Evolutionary conservation across 805 yeast species (phyloP), one percentile per base, ranked within the genome.

Genomic region (Yarrowia sp.): DNA sequence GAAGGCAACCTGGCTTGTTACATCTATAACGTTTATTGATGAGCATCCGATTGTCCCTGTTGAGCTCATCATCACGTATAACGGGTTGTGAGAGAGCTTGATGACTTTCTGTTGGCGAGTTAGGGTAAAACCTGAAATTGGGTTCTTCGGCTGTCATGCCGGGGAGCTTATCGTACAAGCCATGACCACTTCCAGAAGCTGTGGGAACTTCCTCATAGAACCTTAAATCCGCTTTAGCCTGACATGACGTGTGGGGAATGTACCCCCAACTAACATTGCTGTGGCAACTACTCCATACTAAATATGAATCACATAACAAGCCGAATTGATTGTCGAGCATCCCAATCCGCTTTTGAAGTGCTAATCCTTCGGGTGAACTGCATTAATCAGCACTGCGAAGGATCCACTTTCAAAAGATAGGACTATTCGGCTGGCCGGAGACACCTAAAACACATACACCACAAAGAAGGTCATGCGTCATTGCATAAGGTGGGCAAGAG

Each of bases 391-490:
- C 32, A 26, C 32, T 1, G 11, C 11, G 9, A n/a, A 19, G 43
- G 58, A 53, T 14, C 58, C 43, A 53, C 58, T 53, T 19, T 8
- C 16, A 36, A 53, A 53, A 53, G 58, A 53, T 53, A 38, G 58
- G 58, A 53, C 58, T 53, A 11, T 16, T 53, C 58, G 58, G 58
- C 43, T 53, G 43, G 58, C 58, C 58, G 58, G 58, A 52, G 16
- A 36, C 35, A 38, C 58, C 12, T 11, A 35, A 35, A 49, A 50
- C 41, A 36, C 19, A 19, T 19, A 19, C 38, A 35, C 16, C 56
- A 50, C 56, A 50, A 50, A 50, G 56, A 15, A 16, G 26, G 8
- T 3, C 26, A 36, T 53, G 58, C 58, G 43, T 53, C 58, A 3
- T 12, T 53, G 58, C 58, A 53, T 36, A 53, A 38, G 43, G 58